Conservation (phyloP, 345 rosid species). For the Aquilaria malaccensis region DNA sequence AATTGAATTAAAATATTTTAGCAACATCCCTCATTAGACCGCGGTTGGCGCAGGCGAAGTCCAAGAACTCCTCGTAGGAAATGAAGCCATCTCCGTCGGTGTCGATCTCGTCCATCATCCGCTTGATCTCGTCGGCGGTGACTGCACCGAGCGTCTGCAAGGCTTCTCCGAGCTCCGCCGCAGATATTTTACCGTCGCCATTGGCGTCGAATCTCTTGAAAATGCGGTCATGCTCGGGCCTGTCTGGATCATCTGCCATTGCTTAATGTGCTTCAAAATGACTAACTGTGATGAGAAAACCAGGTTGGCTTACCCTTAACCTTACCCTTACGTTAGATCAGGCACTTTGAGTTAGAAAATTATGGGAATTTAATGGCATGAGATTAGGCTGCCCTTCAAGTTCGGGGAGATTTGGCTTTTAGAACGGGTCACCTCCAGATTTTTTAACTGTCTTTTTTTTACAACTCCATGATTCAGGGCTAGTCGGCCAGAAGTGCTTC, state of each 20-base stretch:
- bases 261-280: neutral
- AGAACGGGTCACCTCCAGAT: slow-evolving; percentile 25
- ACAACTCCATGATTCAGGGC: too few species aligned
- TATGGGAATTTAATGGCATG: neutral
- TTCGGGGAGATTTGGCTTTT: slow-evolving; percentile 10
- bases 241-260: slow-evolving; percentile 57
- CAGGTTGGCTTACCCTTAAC: too few species aligned
- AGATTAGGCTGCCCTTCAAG: slow-evolving; percentile 19
- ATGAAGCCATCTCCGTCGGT: slow-evolving; percentile 87
- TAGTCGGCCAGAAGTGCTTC: too few species aligned
- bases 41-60: slow-evolving; percentile 66
- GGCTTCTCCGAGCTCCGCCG: slow-evolving; percentile 70
- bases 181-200: slow-evolving; percentile 78
- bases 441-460: too few species aligned
- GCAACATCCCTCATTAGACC: slow-evolving; percentile 88
- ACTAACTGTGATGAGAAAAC: too few species aligned
- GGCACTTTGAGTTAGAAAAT: neutral
- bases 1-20: slow-evolving; percentile 46
- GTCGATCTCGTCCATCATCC: slow-evolving; percentile 93
- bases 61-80: slow-evolving; percentile 56
- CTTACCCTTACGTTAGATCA: too few species aligned
- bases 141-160: slow-evolving; percentile 61
- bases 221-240: slow-evolving; percentile 49
- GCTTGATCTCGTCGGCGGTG: slow-evolving; percentile 46
- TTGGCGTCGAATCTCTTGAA: slow-evolving; percentile 80